phyloP scores from a whole-genome alignment of 2,329 filamentous ascomycete species.

The Fusarium siculi region DNA sequence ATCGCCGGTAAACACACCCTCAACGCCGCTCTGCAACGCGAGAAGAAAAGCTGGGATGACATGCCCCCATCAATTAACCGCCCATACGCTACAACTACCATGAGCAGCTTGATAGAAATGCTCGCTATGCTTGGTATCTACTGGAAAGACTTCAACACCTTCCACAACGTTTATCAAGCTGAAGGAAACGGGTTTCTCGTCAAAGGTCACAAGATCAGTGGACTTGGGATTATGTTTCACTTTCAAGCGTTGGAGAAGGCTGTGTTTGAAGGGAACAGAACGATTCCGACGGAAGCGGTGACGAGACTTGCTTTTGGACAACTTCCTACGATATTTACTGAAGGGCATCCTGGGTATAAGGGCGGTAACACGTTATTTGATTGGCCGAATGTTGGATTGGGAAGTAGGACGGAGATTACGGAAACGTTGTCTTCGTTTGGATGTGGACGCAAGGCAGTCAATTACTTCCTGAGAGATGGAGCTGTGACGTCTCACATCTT shows the following conservation, averaged over 20 bases:
- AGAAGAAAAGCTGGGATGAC: slow-evolving; percentile 26
- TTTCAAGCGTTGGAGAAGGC: slow-evolving; percentile 15
- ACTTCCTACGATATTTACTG: background rate
- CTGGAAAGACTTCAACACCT: slow-evolving; percentile 16
- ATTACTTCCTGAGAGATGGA: slow-evolving; percentile 11
- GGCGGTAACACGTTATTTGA: fast-evolving
- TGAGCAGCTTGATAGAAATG: slow-evolving; percentile 22
- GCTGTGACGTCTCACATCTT: slow-evolving; percentile 9
- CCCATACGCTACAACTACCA: slow-evolving; percentile 13
- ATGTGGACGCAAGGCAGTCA: slow-evolving; percentile 9
- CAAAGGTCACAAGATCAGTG: slow-evolving; percentile 19
- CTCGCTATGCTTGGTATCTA: slow-evolving; percentile 21
- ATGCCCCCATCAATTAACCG: slow-evolving; percentile 11
- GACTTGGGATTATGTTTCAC: slow-evolving; percentile 4
- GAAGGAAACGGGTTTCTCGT: slow-evolving; percentile 10
- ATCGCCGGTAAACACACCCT: slow-evolving; percentile 9
- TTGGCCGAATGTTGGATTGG: background rate
- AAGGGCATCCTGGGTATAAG: fast-evolving
- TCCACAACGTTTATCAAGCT: slow-evolving; percentile 12
- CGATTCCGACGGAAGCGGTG: background rate
- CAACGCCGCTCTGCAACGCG: background rate
- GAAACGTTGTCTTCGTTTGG: background rate
- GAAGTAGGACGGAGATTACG: background rate
- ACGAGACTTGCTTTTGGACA: slow-evolving; percentile 10
- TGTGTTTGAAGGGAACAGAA: background rate